These are phyloP conservation scores for Pachysandra terminalis DNA, from an alignment of 164 flowering plant genomes.

Conservation along the genomic window DNA sequence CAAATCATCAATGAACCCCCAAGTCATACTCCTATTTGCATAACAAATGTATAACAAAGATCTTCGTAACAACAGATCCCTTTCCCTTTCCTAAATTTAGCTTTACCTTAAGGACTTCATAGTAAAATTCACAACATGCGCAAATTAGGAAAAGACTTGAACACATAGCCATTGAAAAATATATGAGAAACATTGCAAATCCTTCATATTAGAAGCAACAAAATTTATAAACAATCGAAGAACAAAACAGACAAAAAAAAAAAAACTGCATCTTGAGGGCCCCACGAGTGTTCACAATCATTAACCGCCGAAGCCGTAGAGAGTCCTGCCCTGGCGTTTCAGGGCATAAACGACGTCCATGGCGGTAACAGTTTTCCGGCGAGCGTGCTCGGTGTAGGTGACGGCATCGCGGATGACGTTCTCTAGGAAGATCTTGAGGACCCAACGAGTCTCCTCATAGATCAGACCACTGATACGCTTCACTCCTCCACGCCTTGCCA, in stretches of 20 bases:
- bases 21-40: too few species aligned
- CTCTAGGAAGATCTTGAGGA: slow-evolving; percentile 22
- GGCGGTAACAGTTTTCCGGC: slow-evolving; percentile 17
- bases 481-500: slow-evolving; percentile 19
- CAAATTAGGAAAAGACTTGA: background rate
- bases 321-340: slow-evolving; percentile 19
- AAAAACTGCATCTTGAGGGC: too few species aligned
- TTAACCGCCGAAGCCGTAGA: slow-evolving; percentile 21
- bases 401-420: slow-evolving; percentile 20
- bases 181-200: too few species aligned
- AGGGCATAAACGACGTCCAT: slow-evolving; percentile 22
- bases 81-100: too few species aligned
- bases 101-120: too few species aligned
- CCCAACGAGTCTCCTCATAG: slow-evolving; percentile 19
- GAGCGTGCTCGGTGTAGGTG: slow-evolving; percentile 18
- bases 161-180: background rate
- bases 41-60: too few species aligned
- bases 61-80: too few species aligned
- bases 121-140: background rate
- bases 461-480: slow-evolving; percentile 22
- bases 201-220: too few species aligned
- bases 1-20: too few species aligned
- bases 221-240: too few species aligned
- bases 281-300: too few species aligned
- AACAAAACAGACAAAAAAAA: too few species aligned